Evolutionary conservation across 2,329 filamentous ascomycete genomes (phyloP), one percentile per base, ranked within the genome.

Genomic region (Fusarium armeniacum): DNA sequence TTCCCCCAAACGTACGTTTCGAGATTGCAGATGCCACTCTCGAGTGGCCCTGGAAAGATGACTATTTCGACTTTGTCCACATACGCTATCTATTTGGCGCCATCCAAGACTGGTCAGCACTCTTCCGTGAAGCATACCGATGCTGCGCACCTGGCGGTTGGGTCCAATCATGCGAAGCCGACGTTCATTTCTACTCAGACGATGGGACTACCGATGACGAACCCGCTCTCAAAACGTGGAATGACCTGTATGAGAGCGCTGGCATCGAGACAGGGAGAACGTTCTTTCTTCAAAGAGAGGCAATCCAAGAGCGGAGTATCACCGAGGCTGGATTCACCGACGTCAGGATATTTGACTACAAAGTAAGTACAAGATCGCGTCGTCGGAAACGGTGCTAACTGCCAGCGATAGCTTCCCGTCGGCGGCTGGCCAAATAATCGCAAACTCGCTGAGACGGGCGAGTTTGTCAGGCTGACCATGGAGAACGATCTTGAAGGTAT

Each of bases 51-150:
- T 73, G 70, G 67, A 64, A 71, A 18, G 41, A 67, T 7, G 41
- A 71, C 45, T 26, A 56, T n/a, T 73, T 73, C 22, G 70, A 73
- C 44, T 73, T 73, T 16, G 33, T 62, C 35, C 70, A 73, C 28
- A 58, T 73, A 10, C 70, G 70, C 18, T 73, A 73, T 36, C 70
- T 73, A 6, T 73, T 73, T 36, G 70, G 70, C n/a, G 28, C 61
- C 28, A 30, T 73, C 13, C 36, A 52, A 12, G 70, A 73, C 54
- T 73, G 70, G 70, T 8, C 51, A 3, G 65, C 40, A 12, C 53
- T 73, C 15, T 73, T 64, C 38, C 49, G 54, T n/a, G 58, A 73
- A 36, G 70, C 70, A 18, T 64, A 62, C 30, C 70, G 70, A 6
- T 66, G 70, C 16, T 73, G 70, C 41, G 54, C 57, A 10, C 60